phyloP scores from a whole-genome alignment of 331 rosid species.

The Malus hybrid region DNA sequence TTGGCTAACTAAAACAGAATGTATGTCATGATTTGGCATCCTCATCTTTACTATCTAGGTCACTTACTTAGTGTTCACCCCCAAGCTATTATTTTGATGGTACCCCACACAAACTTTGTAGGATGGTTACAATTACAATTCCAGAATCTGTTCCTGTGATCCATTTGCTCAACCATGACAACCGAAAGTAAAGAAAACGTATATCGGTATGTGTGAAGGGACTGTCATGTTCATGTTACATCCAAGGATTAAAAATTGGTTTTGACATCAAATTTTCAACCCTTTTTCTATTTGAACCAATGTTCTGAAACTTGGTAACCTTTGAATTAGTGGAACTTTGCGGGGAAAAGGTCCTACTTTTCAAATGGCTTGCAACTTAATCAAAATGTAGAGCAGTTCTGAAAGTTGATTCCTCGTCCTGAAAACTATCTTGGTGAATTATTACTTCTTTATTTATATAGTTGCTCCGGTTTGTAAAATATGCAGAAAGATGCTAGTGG shows the following conservation, averaged over 20 bases:
- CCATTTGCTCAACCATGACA: background rate
- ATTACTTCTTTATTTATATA: background rate
- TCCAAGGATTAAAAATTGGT: background rate
- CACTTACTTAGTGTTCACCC: constrained; percentile 9
- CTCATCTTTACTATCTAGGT: constrained; percentile 43
- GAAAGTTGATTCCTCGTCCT: background rate
- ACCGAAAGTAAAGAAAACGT: background rate
- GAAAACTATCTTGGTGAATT: background rate
- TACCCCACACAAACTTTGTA: constrained; percentile 2
- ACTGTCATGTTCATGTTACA: background rate
- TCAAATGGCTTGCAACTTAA: background rate
- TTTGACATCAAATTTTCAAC: background rate
- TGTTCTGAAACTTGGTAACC: background rate
- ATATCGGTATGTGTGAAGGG: background rate
- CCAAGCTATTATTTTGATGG: background rate
- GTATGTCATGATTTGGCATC: too few relatives aligned
- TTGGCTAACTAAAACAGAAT: too few relatives aligned
- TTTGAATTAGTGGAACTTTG: background rate
- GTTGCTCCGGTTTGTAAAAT: background rate
- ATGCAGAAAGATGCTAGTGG: background rate
- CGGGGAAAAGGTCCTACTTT: background rate
- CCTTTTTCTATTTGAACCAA: background rate
- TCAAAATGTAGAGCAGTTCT: background rate
- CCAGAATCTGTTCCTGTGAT: background rate
- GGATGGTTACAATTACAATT: background rate